Percentiles rank a stretch among this genome's conserved stretches.
Evolutionary conservation across 768 basidiomycete genomes (phyloP).

Genomic region (Termitomyces sp.): DNA sequence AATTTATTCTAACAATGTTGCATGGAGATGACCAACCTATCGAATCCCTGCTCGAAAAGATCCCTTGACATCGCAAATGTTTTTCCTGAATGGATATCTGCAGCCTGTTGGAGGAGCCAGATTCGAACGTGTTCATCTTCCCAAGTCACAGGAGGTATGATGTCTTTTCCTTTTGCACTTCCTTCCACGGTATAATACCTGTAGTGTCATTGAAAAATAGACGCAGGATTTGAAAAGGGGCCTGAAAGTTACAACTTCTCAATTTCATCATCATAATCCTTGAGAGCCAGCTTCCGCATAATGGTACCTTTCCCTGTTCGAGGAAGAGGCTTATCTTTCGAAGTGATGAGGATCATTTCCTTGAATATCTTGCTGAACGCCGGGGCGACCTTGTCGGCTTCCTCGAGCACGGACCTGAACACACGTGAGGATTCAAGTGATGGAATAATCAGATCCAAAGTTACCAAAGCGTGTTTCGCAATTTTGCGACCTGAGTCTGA

Average conservation of each 20-base stretch:
- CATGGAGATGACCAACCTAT: conserved; percentile 6
- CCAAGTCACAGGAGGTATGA: conserved; percentile 21
- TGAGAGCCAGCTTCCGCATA: conserved; percentile 32
- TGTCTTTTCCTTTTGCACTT: conserved; percentile 15
- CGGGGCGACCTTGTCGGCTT: conserved; percentile 35
- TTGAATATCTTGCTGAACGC: no score
- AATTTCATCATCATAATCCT: conserved; percentile 35
- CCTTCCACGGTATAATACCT: conserved; percentile 21
- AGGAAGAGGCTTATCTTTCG: no score
- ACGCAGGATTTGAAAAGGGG: no score
- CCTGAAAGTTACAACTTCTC: conserved; percentile 25
- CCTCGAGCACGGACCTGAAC: conserved; percentile 31
- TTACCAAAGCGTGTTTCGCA: conserved; percentile 30
- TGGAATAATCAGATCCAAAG: background rate
- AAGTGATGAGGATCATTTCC: no score
- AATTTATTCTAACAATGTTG: background rate
- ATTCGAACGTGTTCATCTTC: conserved; percentile 12
- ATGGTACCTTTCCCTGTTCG: conserved; percentile 44
- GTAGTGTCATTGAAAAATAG: background rate
- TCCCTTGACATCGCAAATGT: background rate
- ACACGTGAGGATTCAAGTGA: background rate
- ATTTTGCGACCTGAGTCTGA: conserved; percentile 15
- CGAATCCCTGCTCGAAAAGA: conserved; percentile 16
- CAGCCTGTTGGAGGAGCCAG: conserved; percentile 21
- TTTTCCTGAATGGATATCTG: conserved; percentile 11